These are phyloP conservation scores for Dioscorea alata DNA, from an alignment of 106 monocot genomes.

Conservation along the genomic window DNA sequence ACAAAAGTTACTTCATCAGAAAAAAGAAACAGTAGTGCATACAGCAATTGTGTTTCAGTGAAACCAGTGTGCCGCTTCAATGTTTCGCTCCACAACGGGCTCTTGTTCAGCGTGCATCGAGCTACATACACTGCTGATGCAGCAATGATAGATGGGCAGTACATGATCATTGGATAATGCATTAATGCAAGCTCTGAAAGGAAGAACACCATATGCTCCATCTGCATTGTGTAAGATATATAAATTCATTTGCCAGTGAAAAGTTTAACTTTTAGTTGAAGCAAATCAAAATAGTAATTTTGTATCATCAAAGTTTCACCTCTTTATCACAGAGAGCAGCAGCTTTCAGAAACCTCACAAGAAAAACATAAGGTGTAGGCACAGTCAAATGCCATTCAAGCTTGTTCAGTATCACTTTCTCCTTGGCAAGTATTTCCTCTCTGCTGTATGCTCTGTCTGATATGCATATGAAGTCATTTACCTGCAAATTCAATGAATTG, in stretches of 20 bases:
- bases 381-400: conserved; percentile 46
- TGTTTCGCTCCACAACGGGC: conserved; percentile 49
- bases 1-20: no score
- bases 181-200: conserved; percentile 2
- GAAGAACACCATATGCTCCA: conserved; percentile 13
- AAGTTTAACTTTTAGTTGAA: not conserved
- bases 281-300: not conserved
- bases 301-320: not conserved
- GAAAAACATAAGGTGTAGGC: conserved; percentile 37
- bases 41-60: conserved; percentile 43
- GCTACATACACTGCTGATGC: conserved; percentile 67
- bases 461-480: conserved; percentile 74
- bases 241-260: not conserved
- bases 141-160: conserved; percentile 50
- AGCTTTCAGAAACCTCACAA: conserved; percentile 39
- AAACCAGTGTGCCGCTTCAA: conserved; percentile 46
- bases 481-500: no score
- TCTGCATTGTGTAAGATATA: not conserved
- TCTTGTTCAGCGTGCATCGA: conserved; percentile 43
- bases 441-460: conserved; percentile 32
- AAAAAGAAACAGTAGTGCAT: conserved; percentile 2
- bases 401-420: conserved; percentile 44
- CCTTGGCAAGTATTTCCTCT: conserved; percentile 47
- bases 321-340: conserved; percentile 23
- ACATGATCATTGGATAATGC: conserved; percentile 14